Base-by-base conservation (phyloP, 2,329 filamentous ascomycete genomes). In the Penicillium hordei region DNA sequence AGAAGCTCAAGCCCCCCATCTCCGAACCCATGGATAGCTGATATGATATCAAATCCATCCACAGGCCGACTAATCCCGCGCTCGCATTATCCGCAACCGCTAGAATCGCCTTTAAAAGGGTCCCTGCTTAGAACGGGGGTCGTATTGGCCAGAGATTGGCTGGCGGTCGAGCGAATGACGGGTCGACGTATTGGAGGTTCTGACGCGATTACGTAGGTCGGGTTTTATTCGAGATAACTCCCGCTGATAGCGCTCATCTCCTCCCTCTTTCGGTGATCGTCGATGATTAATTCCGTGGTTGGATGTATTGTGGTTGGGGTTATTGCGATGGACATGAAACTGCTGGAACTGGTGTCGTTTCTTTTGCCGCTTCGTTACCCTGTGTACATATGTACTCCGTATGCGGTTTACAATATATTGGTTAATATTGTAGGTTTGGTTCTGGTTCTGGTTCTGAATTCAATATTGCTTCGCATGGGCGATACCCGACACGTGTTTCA, bases 141-240 rank as follows among this genome's bases (percentile, higher is more conserved):
- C 42, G 36, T 53, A 21, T 50, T 23, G 29, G 17, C 2, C 27
- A 7, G 33, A 19, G 48, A 57, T 45, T 55, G 44, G 43, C 31
- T 43, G 38, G 34, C 15, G 21, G 19, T 27, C 21, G 31, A 33
- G 39, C 38, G 46, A 33, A 56, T 56, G 39, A 40, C 10, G 5
- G 23, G 7, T 3, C 19, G 29, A 31, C 13, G n/a, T 39, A 39
- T 38, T 27, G 29, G 17, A 29, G 33, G 33, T 13, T 39, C 25
- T 49, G 34, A 5, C 13, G 40, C 34, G 54, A 57, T 57, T 46
- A 57, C 54, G 54, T 52, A 46, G 48, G 40, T 33, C n/a, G 48
- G 42, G 39, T n/a, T 21, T 52, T 34, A 42, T 38, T 34, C 13
- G 19, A 21, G 15, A 31, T 8, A 19, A 29, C 15, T 31, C 52